These are phyloP conservation scores for Suhomyces maxii DNA, from an alignment of 1,139 yeast genomes.

Conservation along the genomic window DNA sequence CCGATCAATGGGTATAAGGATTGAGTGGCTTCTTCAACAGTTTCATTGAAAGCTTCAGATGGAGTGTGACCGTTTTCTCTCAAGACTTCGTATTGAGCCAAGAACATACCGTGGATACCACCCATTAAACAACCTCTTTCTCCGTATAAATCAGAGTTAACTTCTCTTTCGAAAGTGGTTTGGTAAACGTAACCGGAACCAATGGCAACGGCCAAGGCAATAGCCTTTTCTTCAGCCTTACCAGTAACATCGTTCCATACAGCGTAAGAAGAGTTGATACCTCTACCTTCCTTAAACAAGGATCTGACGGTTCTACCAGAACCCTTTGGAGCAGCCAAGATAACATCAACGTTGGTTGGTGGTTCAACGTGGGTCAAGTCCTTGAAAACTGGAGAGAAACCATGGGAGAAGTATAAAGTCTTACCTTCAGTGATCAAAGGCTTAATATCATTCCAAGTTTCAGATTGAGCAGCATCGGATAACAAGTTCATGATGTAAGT, in stretches of 20 bases:
- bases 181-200: conserved; percentile 99
- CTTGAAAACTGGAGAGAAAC: conserved; percentile 99
- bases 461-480: conserved; percentile 99
- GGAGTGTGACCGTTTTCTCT: conserved; percentile 99
- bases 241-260: conserved; percentile 99
- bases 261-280: conserved; percentile 98
- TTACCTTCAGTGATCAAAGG: conserved; percentile 95
- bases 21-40: conserved; percentile 99
- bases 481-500: conserved; percentile 95
- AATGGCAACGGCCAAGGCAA: conserved; percentile 97
- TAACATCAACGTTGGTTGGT: conserved; percentile 93
- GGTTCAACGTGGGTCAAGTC: conserved; percentile 95
- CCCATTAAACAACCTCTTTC: conserved; percentile 99
- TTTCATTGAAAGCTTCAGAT: conserved; percentile 99
- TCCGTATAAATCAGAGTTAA: conserved; percentile 98
- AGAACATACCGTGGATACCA: conserved; percentile 99
- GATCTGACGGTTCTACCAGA: conserved; percentile 99
- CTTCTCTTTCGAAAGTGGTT: conserved; percentile 99
- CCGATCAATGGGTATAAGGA: conserved; percentile 98
- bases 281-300: conserved; percentile 99
- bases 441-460: conserved; percentile 86
- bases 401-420: conserved; percentile 98
- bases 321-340: conserved; percentile 99
- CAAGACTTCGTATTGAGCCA: conserved; percentile 98
- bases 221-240: conserved; percentile 98